phyloP scores from a whole-genome alignment of 441 rosid genomes.

The Populus tomentosa region DNA sequence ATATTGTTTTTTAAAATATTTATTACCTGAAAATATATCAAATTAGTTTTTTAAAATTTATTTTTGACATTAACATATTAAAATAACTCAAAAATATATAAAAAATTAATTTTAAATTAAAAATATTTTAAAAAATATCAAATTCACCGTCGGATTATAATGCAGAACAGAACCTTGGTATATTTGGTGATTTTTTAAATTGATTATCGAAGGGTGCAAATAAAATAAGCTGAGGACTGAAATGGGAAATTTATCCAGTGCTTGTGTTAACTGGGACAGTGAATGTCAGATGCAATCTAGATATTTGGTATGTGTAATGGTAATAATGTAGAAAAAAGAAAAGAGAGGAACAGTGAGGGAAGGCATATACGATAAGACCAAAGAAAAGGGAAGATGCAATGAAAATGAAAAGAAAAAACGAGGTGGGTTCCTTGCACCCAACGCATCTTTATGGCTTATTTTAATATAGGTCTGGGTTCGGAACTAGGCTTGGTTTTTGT shows the following conservation, averaged over 20 bases:
- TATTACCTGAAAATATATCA: rapidly evolving
- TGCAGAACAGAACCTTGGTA: too few species aligned
- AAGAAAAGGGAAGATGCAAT: neutral
- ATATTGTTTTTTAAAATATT: too few species aligned
- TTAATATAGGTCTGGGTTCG: slow-evolving; percentile 25
- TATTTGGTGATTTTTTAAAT: too few species aligned
- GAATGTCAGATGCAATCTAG: neutral
- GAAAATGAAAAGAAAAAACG: slow-evolving; percentile 31
- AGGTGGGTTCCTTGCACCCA: slow-evolving; percentile 65
- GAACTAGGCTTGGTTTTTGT: slow-evolving; percentile 42
- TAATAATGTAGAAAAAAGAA: neutral
- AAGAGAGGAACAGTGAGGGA: too few species aligned
- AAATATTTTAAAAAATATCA: too few species aligned
- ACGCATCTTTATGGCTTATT: slow-evolving; percentile 37
- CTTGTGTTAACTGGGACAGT: neutral
- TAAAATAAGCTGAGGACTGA: neutral
- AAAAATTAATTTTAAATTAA: too few species aligned
- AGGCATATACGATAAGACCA: slow-evolving; percentile 16
- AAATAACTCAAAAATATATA: too few species aligned
- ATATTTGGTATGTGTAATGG: neutral
- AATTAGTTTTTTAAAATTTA: too few species aligned
- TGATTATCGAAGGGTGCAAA: too few species aligned
- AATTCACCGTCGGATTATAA: too few species aligned
- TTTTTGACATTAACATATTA: too few species aligned
- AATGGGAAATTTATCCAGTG: neutral